Evolutionary conservation across 345 rosid species (phyloP), one percentile per base, ranked within the genome.

Genomic region (Melaleuca quinquenervia): DNA sequence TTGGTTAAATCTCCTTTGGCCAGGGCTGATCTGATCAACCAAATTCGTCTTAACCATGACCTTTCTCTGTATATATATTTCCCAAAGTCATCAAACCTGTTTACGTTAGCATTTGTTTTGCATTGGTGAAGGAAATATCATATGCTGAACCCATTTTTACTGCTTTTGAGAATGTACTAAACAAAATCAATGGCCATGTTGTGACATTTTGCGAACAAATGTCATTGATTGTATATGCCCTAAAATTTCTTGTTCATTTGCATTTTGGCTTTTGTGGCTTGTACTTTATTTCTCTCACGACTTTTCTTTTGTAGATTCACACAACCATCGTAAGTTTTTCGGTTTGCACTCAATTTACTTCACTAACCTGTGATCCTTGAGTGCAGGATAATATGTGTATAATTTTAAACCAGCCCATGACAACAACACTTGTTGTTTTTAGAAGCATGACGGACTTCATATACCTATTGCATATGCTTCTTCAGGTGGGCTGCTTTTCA

Each of bases 391-490:
- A 92, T 13, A 91, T 88, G 82, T 95, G 98, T 89, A 91, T 95
- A 85, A 89, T 90, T 58, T 90, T 95, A 32, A 88, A 93, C 60
- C 87, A 88, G 93, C 50, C 92, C 7, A 55, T 90, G 92, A 89
- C 98, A 41, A 90, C 78, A 50, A 29, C 91, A 44, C 74, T 96
- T 64, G 94, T 93, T 85, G 87, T 83, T 84, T 84, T 93, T 10
- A 92, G 98, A 87, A 93, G 91, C 88, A 0, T 93, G 75, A 94
- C 94, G 7, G 99, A 97, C 91, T 70, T 92, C 87, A 86, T 96
- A 26, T 95, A 91, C 93, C 82, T 93, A 14, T 78, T 94, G 50
- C 90, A 95, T 92, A 95, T 97, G 70, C 90, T 95, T 87, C 95
- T 97, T 90, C 97, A 96, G 98, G 98, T 97, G 86, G 49, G 82